These are phyloP conservation scores for Leishmania arabica DNA, from an alignment of 208 protist genomes.

Conservation along the genomic window DNA sequence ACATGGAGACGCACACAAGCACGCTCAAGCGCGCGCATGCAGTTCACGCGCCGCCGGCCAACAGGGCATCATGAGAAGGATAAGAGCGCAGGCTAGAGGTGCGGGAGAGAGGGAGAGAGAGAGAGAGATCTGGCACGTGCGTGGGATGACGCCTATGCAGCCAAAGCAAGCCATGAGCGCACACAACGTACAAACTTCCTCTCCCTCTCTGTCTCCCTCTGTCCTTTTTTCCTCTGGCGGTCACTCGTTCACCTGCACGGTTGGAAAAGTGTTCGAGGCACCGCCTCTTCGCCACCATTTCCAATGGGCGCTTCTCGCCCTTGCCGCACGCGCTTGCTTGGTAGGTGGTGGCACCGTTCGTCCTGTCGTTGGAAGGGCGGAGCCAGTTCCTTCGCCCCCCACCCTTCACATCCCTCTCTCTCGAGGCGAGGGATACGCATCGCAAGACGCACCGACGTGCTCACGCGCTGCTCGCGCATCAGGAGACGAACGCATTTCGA, in stretches of 20 bases:
- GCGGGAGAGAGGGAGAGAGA: no score
- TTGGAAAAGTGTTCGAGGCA: not conserved
- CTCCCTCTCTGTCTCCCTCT: no score
- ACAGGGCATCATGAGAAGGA: not conserved
- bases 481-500: no score
- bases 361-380: no score
- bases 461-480: no score
- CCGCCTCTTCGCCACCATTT: not conserved
- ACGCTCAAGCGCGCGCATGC: not conserved
- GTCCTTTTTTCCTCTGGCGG: not conserved
- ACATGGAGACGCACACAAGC: not conserved
- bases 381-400: no score
- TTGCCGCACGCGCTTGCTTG: not conserved
- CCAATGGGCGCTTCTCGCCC: not conserved
- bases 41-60: no score
- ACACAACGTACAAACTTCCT: not conserved
- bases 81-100: not conserved
- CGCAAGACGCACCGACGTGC: no score
- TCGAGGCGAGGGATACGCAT: no score
- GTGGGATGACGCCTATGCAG: not conserved
- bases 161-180: not conserved
- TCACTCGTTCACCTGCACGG: not conserved
- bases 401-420: no score
- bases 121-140: not conserved
- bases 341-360: not conserved